Base-by-base conservation (phyloP, 805 yeast species). In the Maudiozyma turicensis region DNA sequence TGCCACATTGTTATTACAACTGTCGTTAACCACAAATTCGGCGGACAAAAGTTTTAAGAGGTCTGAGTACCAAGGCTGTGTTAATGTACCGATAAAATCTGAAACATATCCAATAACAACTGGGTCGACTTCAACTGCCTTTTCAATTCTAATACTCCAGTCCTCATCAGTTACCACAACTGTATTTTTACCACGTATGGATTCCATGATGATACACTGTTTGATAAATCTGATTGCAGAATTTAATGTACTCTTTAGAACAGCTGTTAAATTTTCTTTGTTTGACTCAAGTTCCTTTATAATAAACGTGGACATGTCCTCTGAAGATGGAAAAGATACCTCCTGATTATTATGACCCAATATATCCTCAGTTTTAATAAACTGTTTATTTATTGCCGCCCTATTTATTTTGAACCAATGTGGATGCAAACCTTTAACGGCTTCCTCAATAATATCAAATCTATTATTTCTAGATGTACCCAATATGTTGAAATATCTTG, bases 351-450 rank as follows among this genome's bases (percentile, higher is more conserved):
- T 64, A 3, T 64, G 58, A 0, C 78, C 80, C 43, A 77, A 55
- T 8, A 76, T 58, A 29, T 75, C 77, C 3, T 63, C 40, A 0
- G 80, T 73, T 0, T 78, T 55, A 3, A 48, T 8, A 5, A 32
- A 15, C 1, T 48, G 40, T 3, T 39, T 7, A 0, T 74, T 68
- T 43, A 71, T 72, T 3, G 78, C 66, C 0, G 83, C 70, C 46
- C 69, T 74, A 34, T 72, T 65, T 3, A 82, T 66, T 43, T 75
- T 75, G 60, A 81, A 85, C 87, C 90, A 84, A 62, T 84, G 78
- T 0, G 96, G 96, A 63, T 88, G 81, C 31, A 91, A 67, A 0
- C 97, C 97, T 53, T 78, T 80, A 5, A 63, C 64, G 0, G 96
- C 84, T 61, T 88, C 96, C 58, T 88, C 95, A 2, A 82, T 70